Base-by-base conservation (phyloP, 176 grass and related monocot genomes). In the Oryza rufipogon region DNA sequence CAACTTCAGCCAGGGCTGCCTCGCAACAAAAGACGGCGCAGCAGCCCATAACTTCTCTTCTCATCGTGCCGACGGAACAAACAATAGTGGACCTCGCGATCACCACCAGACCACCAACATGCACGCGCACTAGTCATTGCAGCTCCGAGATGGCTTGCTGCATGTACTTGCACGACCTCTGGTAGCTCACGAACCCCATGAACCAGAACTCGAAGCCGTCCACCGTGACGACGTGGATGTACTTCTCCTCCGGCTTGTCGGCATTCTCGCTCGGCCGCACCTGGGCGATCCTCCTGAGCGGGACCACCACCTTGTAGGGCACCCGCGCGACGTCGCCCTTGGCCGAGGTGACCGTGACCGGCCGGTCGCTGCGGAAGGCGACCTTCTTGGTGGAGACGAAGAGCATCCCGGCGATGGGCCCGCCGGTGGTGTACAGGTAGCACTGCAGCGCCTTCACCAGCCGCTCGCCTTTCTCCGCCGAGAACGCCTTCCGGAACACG, bases 141-240 rank as follows among this genome's bases (percentile, higher is more conserved):
- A 46, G 52, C 2, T 87, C 86, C 13, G 80, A 56, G 84, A 96
- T 22, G 78, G 78, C 77, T 63, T 85, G 84, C 86, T 91, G 80
- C 74, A 96, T 83, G 89, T 68, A 88, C 73, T 64, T 91, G 86
- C 70, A 96, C 0, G 88, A 89, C 45, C 92, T 79, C 79, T 97
- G 87, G 74, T 79, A 88, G 51, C 84, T 94, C 11, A 94, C 79
- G 81, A 97, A 97, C 0, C 92, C 92, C 94, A 92, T 84, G 73
- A 97, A 97, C 94, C 92, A 97, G 83, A 97, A 94, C 87, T 97
- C 94, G 47, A 97, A 97, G 0, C 90, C 87, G 72, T 97, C 94
- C 1, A 92, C 75, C 2, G 94, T 97, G 22, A 86, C 68, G 13
- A 97, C 76, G 41, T 94, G 89, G 49, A 94, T 74, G 86, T 92